Base-by-base conservation (phyloP, 148 eudicot genomes). In the Camellia lanceoleosa region DNA sequence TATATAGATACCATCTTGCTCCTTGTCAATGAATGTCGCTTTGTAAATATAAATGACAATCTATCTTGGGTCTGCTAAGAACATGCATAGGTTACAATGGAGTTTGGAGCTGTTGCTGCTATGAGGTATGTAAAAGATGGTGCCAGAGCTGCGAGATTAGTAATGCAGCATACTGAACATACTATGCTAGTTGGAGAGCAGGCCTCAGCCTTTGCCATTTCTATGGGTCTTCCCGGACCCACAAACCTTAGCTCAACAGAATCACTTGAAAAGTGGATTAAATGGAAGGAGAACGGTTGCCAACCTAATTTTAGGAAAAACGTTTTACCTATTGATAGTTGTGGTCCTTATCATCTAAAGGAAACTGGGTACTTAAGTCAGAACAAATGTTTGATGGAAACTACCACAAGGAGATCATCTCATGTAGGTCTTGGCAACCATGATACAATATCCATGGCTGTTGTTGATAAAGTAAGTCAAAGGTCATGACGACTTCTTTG, bases 181-280 rank as follows among this genome's bases (percentile, higher is more conserved):
- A 95, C 97, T 68, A 81, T 95, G 90, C 94, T 95, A 79, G 97
- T 87, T 65, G 98, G 98, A 66, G 98, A 95, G 74, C 89, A 89
- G 86, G 97, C 98, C 78, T 93, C 98, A 14, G 73, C 80, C 30
- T 95, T 95, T 83, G 97, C 98, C 80, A 89, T 95, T 78, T 93
- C 98, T 38, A 93, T 95, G 98, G 98, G 98, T 80, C 98, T 95
- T 82, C 90, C 90, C 0, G 98, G 98, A 41, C 98, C 98, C 79
- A 84, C 85, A 71, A 90, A 95, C 85, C 96, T 95, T n/a, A 93
- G 97, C 83, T 95, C 97, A 3, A 70, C 87, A 49, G 98, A 95
- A 55, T 93, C 98, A 4, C 71, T 89, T 18, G 83, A 84, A 63
- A 90, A 92, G 80, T 95, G 98, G 98, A 81, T 63, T 62, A 88